Conservation (phyloP, 345 rosid species). For the Linum tenue region DNA sequence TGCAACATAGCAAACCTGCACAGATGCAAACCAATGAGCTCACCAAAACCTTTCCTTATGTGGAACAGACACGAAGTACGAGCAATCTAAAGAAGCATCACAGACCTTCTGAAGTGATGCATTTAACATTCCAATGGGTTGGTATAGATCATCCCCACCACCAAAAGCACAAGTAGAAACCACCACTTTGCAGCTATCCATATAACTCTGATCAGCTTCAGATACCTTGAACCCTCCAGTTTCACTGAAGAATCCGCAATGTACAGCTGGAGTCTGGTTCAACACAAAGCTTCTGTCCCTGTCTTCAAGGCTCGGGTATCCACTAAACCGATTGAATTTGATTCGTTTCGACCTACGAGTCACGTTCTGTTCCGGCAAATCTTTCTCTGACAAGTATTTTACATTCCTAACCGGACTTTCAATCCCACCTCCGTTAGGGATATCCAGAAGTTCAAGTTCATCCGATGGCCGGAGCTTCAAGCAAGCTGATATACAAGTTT, state of each 20-base stretch:
- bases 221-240: conserved; percentile 64
- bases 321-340: conserved; percentile 71
- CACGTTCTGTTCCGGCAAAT: not conserved
- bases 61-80: conserved; percentile 5
- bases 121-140: conserved; percentile 81
- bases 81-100: conserved; percentile 1
- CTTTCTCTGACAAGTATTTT: conserved; percentile 43
- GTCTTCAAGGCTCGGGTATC: conserved; percentile 67
- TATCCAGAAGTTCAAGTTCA: conserved; percentile 60
- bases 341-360: conserved; percentile 13
- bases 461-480: conserved; percentile 68
- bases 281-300: conserved; percentile 71
- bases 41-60: not conserved
- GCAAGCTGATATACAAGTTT: conserved; percentile 46
- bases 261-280: conserved; percentile 46
- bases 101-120: conserved; percentile 57
- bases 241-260: conserved; percentile 79
- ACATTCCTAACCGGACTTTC: conserved; percentile 43
- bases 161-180: conserved; percentile 96
- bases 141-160: conserved; percentile 93
- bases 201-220: conserved; percentile 56
- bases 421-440: conserved; percentile 35
- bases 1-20: conserved; percentile 90
- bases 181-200: conserved; percentile 52
- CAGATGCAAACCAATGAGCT: conserved; percentile 16